A percentile compares a stretch with the other conserved stretches of the same genome.
Conservation (phyloP, 164 flowering plant genomes). For the Amborella trichopoda region DNA sequence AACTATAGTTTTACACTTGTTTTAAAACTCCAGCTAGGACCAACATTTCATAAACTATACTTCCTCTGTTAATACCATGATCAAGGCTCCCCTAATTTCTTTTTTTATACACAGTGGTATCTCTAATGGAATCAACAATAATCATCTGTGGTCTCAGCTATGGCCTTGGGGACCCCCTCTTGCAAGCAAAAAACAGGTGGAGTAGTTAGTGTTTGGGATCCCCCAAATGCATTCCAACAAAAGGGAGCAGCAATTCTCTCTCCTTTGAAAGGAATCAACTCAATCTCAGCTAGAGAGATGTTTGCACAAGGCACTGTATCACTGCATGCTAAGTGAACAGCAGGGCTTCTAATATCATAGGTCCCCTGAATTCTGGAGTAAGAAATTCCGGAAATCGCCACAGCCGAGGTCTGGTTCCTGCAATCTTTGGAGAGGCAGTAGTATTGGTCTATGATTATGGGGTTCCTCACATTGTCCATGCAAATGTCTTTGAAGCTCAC, state of each 20-base stretch:
- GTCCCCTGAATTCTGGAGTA: constrained; percentile 65
- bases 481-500: constrained; percentile 49
- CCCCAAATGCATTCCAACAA: constrained; percentile 90
- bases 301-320: constrained; percentile 72
- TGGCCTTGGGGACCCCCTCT: constrained; percentile 29
- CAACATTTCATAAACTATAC: not conserved
- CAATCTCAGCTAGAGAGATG: constrained; percentile 42
- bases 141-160: constrained; percentile 12
- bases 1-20: not conserved
- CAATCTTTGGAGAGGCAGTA: constrained; percentile 63
- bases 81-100: constrained; percentile 1
- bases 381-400: constrained; percentile 30
- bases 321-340: constrained; percentile 72
- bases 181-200: constrained; percentile 68
- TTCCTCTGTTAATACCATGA: constrained; percentile 1
- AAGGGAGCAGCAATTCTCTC: constrained; percentile 29
- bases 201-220: constrained; percentile 28
- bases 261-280: constrained; percentile 53
- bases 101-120: not conserved
- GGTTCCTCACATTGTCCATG: constrained; percentile 73
- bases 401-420: constrained; percentile 63
- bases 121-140: constrained; percentile 27
- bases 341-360: constrained; percentile 55
- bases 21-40: not conserved
- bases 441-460: constrained; percentile 72